Conservation (phyloP, 2,329 filamentous ascomycete species). For the Ilyonectria destructans region DNA sequence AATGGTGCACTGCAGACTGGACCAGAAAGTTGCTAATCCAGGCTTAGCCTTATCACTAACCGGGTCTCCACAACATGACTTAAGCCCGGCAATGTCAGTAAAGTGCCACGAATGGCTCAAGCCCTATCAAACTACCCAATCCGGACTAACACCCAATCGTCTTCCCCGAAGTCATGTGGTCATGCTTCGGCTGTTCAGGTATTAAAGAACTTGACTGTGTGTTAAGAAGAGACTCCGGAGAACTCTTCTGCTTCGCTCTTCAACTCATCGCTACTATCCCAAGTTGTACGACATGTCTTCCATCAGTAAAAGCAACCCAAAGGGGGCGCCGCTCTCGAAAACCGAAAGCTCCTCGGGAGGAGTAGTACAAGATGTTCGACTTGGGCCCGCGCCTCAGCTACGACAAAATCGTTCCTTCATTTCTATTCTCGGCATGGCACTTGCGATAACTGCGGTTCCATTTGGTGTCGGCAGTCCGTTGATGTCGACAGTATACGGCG, state of each 20-base stretch:
- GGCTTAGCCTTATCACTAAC: no score
- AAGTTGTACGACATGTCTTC: no score
- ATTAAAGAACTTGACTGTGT: constrained; percentile 3
- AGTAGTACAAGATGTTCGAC: constrained; percentile 4
- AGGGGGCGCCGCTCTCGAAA: no score
- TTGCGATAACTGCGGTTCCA: constrained; percentile 19
- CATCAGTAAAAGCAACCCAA: no score
- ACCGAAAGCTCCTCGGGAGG: background rate
- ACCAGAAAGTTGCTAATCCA: no score
- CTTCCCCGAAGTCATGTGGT: no score
- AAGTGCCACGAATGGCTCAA: no score
- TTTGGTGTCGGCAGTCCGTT: constrained; percentile 24
- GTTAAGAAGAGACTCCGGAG: background rate
- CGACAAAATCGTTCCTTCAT: constrained; percentile 4
- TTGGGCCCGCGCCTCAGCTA: constrained; percentile 3
- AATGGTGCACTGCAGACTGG: no score
- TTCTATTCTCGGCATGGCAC: constrained; percentile 4
- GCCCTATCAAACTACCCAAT: no score
- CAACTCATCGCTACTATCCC: background rate
- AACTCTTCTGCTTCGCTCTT: constrained; percentile 3
- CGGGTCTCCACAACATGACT: no score
- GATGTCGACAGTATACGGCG: constrained; percentile 27
- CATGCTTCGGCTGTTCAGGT: background rate
- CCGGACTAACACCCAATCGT: no score
- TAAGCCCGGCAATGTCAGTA: no score